Conservation (phyloP, 139 green algal genomes). For the Pseudopediastrum boryanum region DNA sequence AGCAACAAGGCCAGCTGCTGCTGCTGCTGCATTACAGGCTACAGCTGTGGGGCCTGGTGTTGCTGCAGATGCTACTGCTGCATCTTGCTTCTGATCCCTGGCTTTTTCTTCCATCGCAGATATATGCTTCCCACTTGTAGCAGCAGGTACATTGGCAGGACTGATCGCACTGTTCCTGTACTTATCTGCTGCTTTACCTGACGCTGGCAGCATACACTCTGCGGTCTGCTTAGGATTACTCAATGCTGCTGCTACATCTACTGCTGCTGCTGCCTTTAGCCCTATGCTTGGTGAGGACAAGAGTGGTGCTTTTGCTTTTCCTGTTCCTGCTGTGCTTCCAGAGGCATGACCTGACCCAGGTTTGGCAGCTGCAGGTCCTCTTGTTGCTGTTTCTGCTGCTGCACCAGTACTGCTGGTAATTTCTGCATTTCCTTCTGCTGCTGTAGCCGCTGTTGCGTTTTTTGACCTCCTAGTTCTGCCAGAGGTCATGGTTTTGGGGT, state of each 20-base stretch:
- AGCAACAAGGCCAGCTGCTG: not conserved
- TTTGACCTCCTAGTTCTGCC: not conserved
- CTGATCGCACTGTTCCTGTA: no score
- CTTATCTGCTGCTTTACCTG: not conserved
- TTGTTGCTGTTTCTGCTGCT: not conserved
- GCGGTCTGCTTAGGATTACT: no score
- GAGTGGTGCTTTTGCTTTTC: not conserved
- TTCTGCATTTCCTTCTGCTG: not conserved
- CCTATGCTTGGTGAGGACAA: no score
- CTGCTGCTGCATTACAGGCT: not conserved
- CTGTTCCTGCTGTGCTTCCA: no score
- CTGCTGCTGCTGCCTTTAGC: not conserved
- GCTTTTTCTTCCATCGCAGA: not conserved
- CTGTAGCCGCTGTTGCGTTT: not conserved
- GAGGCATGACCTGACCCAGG: no score
- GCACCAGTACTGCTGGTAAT: not conserved
- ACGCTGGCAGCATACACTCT: not conserved
- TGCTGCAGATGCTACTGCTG: not conserved
- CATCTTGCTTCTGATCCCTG: not conserved
- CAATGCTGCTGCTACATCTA: not conserved
- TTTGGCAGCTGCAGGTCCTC: not conserved
- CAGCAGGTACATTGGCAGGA: not conserved
- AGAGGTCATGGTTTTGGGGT: not conserved
- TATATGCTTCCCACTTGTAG: not conserved
- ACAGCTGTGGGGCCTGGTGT: not conserved